Conservation (phyloP, 2,329 filamentous ascomycete species). For the Penicillium rolfsii region DNA sequence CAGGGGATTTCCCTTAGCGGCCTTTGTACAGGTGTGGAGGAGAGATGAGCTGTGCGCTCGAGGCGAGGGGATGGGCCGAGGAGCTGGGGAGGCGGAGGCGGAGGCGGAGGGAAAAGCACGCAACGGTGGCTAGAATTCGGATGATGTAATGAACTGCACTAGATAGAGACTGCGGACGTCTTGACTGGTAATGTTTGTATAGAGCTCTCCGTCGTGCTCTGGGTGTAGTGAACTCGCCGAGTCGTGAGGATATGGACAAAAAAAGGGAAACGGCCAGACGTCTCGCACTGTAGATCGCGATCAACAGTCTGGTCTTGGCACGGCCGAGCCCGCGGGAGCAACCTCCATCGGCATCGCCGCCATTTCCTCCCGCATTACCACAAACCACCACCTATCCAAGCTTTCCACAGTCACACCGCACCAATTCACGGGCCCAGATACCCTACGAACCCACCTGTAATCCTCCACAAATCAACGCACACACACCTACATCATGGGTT, state of each 20-base stretch:
- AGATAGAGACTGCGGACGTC: not conserved
- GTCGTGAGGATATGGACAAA: conserved; percentile 4
- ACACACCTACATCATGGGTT: conserved; percentile 52
- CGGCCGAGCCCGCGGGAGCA: conserved; percentile 23
- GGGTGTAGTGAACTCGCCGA: not conserved
- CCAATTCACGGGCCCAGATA: not conserved
- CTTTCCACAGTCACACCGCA: not conserved
- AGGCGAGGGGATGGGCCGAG: conserved; percentile 8
- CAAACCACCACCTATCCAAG: conserved; percentile 1
- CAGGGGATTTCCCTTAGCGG: conserved; percentile 8
- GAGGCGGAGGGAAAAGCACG: conserved; percentile 5
- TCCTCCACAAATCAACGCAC: not conserved
- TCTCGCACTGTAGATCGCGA: conserved; percentile 17
- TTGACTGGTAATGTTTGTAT: not conserved
- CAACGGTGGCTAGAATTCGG: not conserved
- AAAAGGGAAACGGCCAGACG: conserved; percentile 17
- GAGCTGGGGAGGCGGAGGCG: not conserved
- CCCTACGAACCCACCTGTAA: not conserved
- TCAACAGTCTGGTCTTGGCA: conserved; percentile 36
- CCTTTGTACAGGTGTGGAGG: not conserved
- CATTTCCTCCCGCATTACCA: conserved; percentile 2
- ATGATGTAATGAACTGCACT: not conserved
- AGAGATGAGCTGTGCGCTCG: conserved; percentile 13
- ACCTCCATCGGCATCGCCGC: conserved; percentile 11
- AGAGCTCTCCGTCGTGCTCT: not conserved